Conservation (phyloP, 1,284 basidiomycete genomes). For the Exobasidium cylindrosporum region DNA sequence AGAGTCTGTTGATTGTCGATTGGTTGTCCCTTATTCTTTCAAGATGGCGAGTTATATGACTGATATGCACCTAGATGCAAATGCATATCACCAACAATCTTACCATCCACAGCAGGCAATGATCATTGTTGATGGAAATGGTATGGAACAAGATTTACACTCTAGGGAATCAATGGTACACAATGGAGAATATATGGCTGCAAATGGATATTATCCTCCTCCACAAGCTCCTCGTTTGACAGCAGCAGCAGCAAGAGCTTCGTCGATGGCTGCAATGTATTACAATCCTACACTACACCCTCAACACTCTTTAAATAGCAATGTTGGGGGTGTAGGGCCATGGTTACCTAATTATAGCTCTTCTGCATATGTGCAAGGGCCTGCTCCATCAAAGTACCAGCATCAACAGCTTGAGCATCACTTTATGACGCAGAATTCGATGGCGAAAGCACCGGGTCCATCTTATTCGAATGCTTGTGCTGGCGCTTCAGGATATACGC, state of each 20-base stretch:
- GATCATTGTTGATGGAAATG: not conserved
- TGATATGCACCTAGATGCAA: not conserved
- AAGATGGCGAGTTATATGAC: not conserved
- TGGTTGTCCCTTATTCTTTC: not conserved
- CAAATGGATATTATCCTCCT: slow-evolving; percentile 8
- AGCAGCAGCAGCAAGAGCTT: slow-evolving; percentile 15
- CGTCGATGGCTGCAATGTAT: slow-evolving; percentile 7
- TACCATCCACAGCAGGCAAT: slow-evolving; percentile 6
- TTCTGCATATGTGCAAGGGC: slow-evolving; percentile 2
- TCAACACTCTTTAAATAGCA: slow-evolving; percentile 7
- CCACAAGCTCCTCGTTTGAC: slow-evolving; percentile 18
- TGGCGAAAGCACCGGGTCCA: slow-evolving; percentile 2
- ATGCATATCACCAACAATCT: not conserved
- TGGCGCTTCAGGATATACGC: slow-evolving; percentile 6
- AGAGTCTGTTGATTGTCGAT: not conserved
- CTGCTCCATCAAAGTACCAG: slow-evolving; percentile 2
- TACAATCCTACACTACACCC: slow-evolving; percentile 12
- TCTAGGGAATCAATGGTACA: not conserved
- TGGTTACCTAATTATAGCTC: not conserved
- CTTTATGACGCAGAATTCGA: slow-evolving; percentile 16
- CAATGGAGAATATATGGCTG: not conserved
- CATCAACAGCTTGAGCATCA: slow-evolving; percentile 18
- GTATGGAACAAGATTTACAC: not conserved
- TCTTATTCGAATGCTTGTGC: not conserved
- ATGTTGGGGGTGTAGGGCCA: not conserved